Conservation (phyloP, 345 rosid genomes). For the Camelina neglecta region DNA sequence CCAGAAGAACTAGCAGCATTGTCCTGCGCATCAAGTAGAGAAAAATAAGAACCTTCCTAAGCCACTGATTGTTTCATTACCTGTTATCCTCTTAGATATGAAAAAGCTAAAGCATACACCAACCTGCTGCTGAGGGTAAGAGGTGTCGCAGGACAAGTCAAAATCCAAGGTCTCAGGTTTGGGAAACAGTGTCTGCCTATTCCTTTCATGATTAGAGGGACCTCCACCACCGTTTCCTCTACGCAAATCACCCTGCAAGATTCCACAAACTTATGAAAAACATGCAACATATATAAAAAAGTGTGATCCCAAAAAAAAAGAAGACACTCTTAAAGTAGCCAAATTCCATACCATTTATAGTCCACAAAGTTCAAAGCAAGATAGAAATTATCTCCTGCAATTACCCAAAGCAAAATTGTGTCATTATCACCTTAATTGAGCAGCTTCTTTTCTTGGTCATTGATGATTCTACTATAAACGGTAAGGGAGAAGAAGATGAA, state of each 20-base stretch:
- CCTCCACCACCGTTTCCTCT: slow-evolving; percentile 36
- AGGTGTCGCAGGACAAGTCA: slow-evolving; percentile 52
- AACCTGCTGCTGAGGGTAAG: slow-evolving; percentile 46
- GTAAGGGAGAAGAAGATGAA: slow-evolving; percentile 12
- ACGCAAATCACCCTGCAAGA: slow-evolving; percentile 46
- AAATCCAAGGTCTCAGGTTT: slow-evolving; percentile 70
- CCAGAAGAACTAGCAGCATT: slow-evolving; percentile 82
- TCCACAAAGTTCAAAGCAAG: slow-evolving; percentile 1
- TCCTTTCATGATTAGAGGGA: slow-evolving; percentile 44
- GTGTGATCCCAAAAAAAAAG: neutral
- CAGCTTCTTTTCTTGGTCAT: neutral
- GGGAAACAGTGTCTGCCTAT: slow-evolving; percentile 43
- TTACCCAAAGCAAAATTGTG: neutral
- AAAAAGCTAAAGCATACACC: slow-evolving; percentile 49
- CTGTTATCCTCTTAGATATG: neutral
- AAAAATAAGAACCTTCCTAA: slow-evolving; percentile 25
- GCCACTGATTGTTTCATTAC: neutral
- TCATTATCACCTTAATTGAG: neutral
- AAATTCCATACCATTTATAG: slow-evolving; percentile 28
- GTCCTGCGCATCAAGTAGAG: slow-evolving; percentile 53
- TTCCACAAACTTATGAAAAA: neutral
- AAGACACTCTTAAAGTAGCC: neutral
- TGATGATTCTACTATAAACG: slow-evolving; percentile 23
- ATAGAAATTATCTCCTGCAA: slow-evolving; percentile 26
- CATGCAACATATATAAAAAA: neutral